Percentiles rank a stretch among this genome's conserved stretches.
phyloP scores from a whole-genome alignment of 2,329 filamentous ascomycete genomes.

The Aureobasidium sp. region DNA sequence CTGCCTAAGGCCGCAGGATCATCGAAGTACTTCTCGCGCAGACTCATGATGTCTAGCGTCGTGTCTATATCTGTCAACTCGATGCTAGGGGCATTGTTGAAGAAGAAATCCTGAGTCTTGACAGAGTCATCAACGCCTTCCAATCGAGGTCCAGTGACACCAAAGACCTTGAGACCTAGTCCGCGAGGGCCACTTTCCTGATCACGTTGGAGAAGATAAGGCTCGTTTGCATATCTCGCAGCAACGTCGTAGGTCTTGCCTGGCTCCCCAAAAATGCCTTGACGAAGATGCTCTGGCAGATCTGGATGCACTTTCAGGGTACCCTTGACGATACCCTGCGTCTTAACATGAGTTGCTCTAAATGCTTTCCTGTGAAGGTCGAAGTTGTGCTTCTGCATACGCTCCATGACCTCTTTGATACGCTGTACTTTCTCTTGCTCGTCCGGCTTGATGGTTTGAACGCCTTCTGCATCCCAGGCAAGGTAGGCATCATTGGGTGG shows the following conservation, averaged over 20 bases:
- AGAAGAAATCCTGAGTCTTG: constrained; percentile 28
- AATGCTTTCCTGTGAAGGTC: constrained; percentile 20
- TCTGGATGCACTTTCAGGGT: constrained; percentile 20
- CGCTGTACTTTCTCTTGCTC: constrained; percentile 18
- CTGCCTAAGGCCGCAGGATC: constrained; percentile 20
- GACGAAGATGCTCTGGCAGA: constrained; percentile 21
- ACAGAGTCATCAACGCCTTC: constrained; percentile 19
- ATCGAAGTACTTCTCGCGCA: constrained; percentile 28
- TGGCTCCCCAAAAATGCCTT: constrained; percentile 19
- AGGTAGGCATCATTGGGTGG: constrained; percentile 24
- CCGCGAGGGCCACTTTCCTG: constrained; percentile 21
- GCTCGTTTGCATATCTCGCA: constrained; percentile 22
- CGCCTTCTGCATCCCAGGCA: constrained; percentile 12
- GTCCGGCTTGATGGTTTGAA: constrained; percentile 15
- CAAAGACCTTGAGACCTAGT: constrained; percentile 22
- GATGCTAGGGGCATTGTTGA: constrained; percentile 30
- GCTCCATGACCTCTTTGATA: constrained; percentile 18
- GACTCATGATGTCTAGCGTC: constrained; percentile 28
- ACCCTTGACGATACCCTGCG: constrained; percentile 22
- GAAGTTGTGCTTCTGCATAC: constrained; percentile 21
- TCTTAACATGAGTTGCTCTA: constrained; percentile 21
- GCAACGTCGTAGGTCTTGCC: constrained; percentile 19
- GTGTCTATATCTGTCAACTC: constrained; percentile 29
- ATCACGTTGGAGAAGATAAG: constrained; percentile 22
- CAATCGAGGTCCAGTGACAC: constrained; percentile 14